Base-by-base conservation (phyloP, 208 protist species). In the Acanthamoeba sp. region DNA sequence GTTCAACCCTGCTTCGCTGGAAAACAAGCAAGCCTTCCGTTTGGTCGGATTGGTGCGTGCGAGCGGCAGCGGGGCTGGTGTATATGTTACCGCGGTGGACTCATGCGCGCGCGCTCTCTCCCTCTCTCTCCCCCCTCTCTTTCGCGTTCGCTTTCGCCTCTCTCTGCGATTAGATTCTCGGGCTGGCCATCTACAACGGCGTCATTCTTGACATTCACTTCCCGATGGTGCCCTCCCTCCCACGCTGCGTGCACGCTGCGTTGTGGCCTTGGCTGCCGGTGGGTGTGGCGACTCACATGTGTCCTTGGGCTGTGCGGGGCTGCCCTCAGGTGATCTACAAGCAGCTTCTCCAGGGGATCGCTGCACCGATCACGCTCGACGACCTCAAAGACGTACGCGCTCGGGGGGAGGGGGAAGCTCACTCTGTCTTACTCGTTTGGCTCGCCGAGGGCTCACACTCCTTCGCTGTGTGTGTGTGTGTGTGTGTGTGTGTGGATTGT, bases 181-280 rank as follows among this genome's bases (percentile, higher is more conserved):
- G 99, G 16, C 95, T 99, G 16, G 98, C 98, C 22, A 98, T 99
- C 45, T 99, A 99, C 95, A 99, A 99, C 94, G 94, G 96, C 18
- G 96, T 99, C 57, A 98, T 99, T 87, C 93, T 99, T 7, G 97
- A 99, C 85, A 84, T 99, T 29, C 96, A 98, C 59, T 98, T 99
- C 24, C 99, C 99, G 3, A 18, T 95, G 7, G 95, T 98, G 27
- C 14, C 64, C 9, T 34, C 5, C 69, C n/a, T 80, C 38, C 7
- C 36, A 36, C 9, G 38, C 29, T 80, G 9, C 29, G n/a, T 73
- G n/a, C n/a, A n/a, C n/a, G n/a, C n/a, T n/a, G n/a, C n/a, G n/a
- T n/a, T n/a, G n/a, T n/a, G n/a, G n/a, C n/a, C n/a, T n/a, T n/a
- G n/a, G n/a, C n/a, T n/a, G n/a, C n/a, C n/a, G n/a, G n/a, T n/a